phyloP scores from a whole-genome alignment of 2,329 filamentous ascomycete species.

The Pseudogymnoascus sp. region DNA sequence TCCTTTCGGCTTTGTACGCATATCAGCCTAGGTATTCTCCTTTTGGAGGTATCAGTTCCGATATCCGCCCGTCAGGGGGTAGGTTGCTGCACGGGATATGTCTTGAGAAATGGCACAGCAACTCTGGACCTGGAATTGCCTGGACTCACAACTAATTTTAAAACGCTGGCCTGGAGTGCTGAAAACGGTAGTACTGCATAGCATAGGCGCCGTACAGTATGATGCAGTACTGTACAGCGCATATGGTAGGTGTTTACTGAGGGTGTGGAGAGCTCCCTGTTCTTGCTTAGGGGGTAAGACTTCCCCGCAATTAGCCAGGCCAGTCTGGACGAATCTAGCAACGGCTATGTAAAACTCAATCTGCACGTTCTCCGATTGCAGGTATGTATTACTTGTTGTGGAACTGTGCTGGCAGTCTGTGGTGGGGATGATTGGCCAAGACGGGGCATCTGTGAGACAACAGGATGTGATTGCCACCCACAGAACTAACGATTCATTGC shows the following conservation, averaged over 20 bases:
- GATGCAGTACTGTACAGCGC: neutral
- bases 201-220: neutral
- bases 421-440: neutral
- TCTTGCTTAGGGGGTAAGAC: neutral
- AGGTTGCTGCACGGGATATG: neutral
- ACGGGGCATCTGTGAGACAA: neutral
- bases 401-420: neutral
- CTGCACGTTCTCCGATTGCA: neutral
- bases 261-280: neutral
- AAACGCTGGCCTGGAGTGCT: neutral
- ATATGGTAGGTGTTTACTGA: neutral
- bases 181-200: neutral
- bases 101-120: neutral
- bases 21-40: neutral
- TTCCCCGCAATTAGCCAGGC: neutral
- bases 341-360: neutral
- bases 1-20: neutral
- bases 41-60: neutral
- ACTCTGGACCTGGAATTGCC: neutral
- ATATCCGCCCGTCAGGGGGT: neutral
- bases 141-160: neutral
- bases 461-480: constrained; percentile 1
- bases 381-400: neutral
- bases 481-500: constrained; percentile 3
- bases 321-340: neutral